These are phyloP conservation scores for Solanum sejunctum DNA, from an alignment of 257 asterid genomes.

Conservation along the genomic window DNA sequence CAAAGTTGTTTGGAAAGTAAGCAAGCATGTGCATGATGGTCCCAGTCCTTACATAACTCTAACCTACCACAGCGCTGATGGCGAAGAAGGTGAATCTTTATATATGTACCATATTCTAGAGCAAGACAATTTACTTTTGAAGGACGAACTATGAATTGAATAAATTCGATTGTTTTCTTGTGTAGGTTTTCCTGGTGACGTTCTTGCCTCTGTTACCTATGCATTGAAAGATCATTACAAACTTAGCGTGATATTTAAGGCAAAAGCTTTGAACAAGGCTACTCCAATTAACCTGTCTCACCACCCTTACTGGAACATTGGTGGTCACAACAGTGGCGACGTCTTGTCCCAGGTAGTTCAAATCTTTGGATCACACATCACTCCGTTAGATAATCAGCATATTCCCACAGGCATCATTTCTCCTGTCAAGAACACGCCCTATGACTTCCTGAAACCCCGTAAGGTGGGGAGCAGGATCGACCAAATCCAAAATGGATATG, in stretches of 20 bases:
- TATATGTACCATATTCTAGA: neutral
- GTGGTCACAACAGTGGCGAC: slow-evolving; percentile 10
- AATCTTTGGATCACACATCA: slow-evolving; percentile 4
- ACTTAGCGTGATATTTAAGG: slow-evolving; percentile 1
- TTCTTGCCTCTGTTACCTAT: slow-evolving; percentile 3
- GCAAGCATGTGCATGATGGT: slow-evolving; percentile 21
- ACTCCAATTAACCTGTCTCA: slow-evolving; percentile 22
- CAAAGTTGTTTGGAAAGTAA: slow-evolving; percentile 57
- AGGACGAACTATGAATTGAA: neutral
- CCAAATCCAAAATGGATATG: slow-evolving; percentile 4
- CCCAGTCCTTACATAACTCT: slow-evolving; percentile 43
- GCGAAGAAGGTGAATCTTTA: slow-evolving; percentile 47
- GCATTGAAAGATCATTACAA: neutral
- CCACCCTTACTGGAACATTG: slow-evolving; percentile 17
- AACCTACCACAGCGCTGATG: slow-evolving; percentile 52
- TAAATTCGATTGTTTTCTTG: neutral
- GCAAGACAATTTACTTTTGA: neutral
- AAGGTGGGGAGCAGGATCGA: slow-evolving; percentile 1
- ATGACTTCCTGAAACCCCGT: slow-evolving; percentile 4
- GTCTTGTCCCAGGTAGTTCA: slow-evolving; percentile 9
- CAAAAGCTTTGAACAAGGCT: slow-evolving; percentile 11
- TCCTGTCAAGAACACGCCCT: slow-evolving; percentile 4
- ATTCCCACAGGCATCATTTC: slow-evolving; percentile 6
- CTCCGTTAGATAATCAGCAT: neutral
- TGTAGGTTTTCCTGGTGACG: slow-evolving; percentile 16